These are phyloP conservation scores for Scleroderma bovista DNA, from an alignment of 768 basidiomycete species.

Conservation along the genomic window DNA sequence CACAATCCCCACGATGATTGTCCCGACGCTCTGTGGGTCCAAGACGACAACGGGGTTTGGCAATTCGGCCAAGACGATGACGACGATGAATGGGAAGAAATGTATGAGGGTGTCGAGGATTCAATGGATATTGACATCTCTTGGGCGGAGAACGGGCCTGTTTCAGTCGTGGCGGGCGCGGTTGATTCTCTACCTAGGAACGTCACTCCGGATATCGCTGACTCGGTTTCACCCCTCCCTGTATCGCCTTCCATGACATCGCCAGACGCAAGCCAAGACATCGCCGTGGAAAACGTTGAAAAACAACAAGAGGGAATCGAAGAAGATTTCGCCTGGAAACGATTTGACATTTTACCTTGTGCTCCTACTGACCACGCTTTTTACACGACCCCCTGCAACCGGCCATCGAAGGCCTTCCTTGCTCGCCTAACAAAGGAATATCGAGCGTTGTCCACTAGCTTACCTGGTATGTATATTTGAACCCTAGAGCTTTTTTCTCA, in stretches of 20 bases:
- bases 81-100: conserved; percentile 39
- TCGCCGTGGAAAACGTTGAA: conserved; percentile 18
- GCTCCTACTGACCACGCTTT: conserved; percentile 85
- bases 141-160: conserved; percentile 22
- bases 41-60: conserved; percentile 36
- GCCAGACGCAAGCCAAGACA: conserved; percentile 29
- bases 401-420: conserved; percentile 70
- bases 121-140: conserved; percentile 34
- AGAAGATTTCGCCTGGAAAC: conserved; percentile 56
- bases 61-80: conserved; percentile 26
- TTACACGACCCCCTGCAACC: conserved; percentile 50
- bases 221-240: conserved; percentile 19
- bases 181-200: conserved; percentile 11
- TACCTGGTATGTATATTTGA: conserved; percentile 62
- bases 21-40: conserved; percentile 37
- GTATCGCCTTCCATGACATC: conserved; percentile 25
- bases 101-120: conserved; percentile 27
- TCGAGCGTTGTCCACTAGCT: conserved; percentile 65
- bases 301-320: conserved; percentile 29
- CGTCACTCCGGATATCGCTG: conserved; percentile 15
- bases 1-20: conserved; percentile 37
- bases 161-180: conserved; percentile 12
- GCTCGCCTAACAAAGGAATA: conserved; percentile 80
- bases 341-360: conserved; percentile 73
- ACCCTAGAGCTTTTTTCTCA: not conserved